Base-by-base conservation (phyloP, 2,329 filamentous ascomycete species). In the Xylaria multiplex region DNA sequence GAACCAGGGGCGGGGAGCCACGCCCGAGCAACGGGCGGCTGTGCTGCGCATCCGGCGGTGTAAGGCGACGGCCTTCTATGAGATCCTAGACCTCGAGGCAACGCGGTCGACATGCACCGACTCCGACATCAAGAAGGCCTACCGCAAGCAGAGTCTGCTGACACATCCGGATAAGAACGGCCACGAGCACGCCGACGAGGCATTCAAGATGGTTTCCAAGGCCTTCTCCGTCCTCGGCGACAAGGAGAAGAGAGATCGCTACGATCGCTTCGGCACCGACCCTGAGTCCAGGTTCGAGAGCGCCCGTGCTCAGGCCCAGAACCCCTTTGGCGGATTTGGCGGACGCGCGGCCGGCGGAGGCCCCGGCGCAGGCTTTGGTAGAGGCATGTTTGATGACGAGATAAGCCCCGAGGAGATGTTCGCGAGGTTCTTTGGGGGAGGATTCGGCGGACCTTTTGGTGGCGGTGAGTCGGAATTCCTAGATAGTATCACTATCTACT, bases 121-220 rank as follows among this genome's bases (percentile, higher is more conserved):
- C 73, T 80, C 84, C 68, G 95, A 98, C 75, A 93, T 99, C 77
- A 99, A 98, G 80, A 98, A 98, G 83, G 95, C 96, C 6, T 99
- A 99, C 81, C 88, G 95, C 76, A 98, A 97, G 82, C 86, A 96
- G 78, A 96, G 92, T 77, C 83, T 99, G 75, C 85, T 98, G 76
- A 99, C 96, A 66, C 96, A 99, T 84, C 96, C 96, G 69, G 96
- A 99, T 84, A 99, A 99, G 84, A 99, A 99, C 85, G 94, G 94
- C 57, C 94, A 97, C 78, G 90, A 95, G 43, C 89, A 96, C 66
- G 95, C 96, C 62, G 96, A 97, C 78, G 96, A 99, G 82, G 96
- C 96, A 37, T 99, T 99, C 83, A 99, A 99, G 84, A 92, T 97
- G 92, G 93, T 99, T 27, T 92, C 93, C 75, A 87, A 93, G 73